A percentile compares a stretch with the other conserved stretches of the same genome.
Evolutionary conservation across 306 rosid genomes (phyloP).

Genomic region (Lupinus albus): DNA sequence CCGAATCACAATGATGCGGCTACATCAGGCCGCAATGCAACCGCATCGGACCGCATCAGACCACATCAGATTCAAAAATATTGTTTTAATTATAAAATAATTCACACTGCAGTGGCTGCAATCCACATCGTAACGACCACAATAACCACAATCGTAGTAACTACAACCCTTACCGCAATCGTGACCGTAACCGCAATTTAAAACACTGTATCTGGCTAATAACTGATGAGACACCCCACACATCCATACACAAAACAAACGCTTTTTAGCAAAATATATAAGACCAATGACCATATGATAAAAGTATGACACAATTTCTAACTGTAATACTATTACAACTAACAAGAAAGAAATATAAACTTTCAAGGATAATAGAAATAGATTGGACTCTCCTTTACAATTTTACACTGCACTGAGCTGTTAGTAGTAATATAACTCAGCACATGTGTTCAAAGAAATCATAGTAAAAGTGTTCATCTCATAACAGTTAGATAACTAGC

Average conservation of each 20-base stretch:
- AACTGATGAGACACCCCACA: background rate
- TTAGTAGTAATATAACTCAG: conserved; percentile 9
- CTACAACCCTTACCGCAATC: too few species aligned
- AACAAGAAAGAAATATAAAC: conserved; percentile 5
- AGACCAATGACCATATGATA: background rate
- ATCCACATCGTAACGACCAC: too few species aligned
- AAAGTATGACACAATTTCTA: background rate
- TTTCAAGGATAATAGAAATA: conserved; percentile 8
- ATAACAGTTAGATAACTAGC: conserved; percentile 23
- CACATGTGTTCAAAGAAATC: conserved; percentile 16
- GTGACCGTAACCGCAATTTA: too few species aligned
- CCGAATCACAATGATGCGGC: too few species aligned
- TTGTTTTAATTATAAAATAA: too few species aligned
- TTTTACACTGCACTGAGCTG: conserved; percentile 23
- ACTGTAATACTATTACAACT: background rate
- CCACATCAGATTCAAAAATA: too few species aligned
- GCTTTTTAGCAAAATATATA: background rate
- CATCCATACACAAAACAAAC: conserved; percentile 20
- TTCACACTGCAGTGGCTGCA: too few species aligned
- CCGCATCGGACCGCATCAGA: too few species aligned
- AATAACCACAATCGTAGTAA: too few species aligned
- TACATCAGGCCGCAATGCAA: too few species aligned
- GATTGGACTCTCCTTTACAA: conserved; percentile 17
- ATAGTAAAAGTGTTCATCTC: conserved; percentile 17
- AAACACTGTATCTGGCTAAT: background rate